Percentiles rank a stretch among this genome's conserved stretches.
phyloP scores from a whole-genome alignment of 2,329 filamentous ascomycete genomes.

The Cytospora mali region DNA sequence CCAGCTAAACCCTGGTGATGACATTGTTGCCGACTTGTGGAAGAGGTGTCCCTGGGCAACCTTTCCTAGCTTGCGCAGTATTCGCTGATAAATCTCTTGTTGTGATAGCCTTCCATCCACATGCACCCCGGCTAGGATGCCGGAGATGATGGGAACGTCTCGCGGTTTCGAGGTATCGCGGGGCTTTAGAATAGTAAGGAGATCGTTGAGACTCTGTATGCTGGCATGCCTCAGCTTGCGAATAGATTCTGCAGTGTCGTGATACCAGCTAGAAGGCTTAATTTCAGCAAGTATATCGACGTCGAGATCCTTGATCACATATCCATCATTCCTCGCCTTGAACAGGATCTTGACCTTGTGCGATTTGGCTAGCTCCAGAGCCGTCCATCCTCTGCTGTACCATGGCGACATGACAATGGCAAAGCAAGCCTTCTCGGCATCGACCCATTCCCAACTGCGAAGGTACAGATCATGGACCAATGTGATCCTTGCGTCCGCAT shows the following conservation, averaged over 20 bases:
- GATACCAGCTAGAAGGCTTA: background rate
- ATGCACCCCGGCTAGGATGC: constrained; percentile 30
- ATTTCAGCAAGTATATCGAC: constrained; percentile 29
- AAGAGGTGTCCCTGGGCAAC: constrained; percentile 11
- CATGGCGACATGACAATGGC: constrained; percentile 32
- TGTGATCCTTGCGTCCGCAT: constrained; percentile 29
- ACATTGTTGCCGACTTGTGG: constrained; percentile 14
- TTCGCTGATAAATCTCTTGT: constrained; percentile 5
- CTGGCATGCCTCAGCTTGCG: constrained; percentile 2
- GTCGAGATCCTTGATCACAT: constrained; percentile 32
- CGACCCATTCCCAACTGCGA: constrained; percentile 10
- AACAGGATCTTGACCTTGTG: constrained; percentile 31
- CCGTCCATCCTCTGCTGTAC: constrained; percentile 33
- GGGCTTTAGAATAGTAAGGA: constrained; percentile 31
- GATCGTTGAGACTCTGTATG: constrained; percentile 28
- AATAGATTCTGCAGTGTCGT: background rate
- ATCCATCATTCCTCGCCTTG: constrained; percentile 2
- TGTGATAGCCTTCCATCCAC: background rate
- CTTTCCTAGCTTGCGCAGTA: constrained; percentile 4
- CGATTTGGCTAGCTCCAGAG: constrained; percentile 31
- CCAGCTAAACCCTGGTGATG: constrained; percentile 8
- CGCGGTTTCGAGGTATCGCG: constrained; percentile 33
- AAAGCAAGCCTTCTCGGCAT: constrained; percentile 24
- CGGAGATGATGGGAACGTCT: constrained; percentile 33
- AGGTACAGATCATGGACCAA: constrained; percentile 32